These are phyloP conservation scores for Acanthamoeba lenticulata DNA, from an alignment of 208 protist genomes.

Conservation along the genomic window DNA sequence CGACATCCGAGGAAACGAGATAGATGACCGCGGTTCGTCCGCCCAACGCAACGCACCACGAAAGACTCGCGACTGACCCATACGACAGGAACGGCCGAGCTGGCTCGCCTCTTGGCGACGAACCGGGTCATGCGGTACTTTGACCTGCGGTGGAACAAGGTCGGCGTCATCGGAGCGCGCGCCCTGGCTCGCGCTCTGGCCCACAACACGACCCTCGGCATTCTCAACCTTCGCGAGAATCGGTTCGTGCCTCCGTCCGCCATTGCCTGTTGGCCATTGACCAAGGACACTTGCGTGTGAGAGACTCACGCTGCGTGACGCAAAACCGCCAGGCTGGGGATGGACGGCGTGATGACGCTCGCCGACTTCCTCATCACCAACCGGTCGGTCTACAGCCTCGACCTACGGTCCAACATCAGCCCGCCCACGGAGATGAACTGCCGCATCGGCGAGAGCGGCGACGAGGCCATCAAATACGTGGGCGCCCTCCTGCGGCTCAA, in stretches of 20 bases:
- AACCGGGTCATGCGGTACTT: background rate
- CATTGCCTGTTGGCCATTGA: background rate
- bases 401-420: background rate
- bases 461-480: conserved; percentile 27
- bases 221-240: conserved; percentile 13
- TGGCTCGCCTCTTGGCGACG: background rate
- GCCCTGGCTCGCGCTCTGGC: background rate
- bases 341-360: conserved; percentile 45
- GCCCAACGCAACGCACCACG: background rate
- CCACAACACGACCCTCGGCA: background rate
- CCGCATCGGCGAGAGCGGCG: conserved; percentile 50
- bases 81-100: background rate
- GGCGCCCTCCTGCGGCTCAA: conserved; percentile 21
- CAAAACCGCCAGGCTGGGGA: background rate
- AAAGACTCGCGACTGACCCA: background rate
- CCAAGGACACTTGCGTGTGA: too few relatives aligned
- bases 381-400: conserved; percentile 11
- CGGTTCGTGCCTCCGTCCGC: background rate
- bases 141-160: conserved; percentile 52
- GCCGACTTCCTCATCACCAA: conserved; percentile 49
- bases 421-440: conserved; percentile 26
- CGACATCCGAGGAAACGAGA: conserved; percentile 37
- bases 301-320: too few relatives aligned
- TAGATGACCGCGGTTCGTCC: background rate
- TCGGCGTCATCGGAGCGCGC: background rate